These are phyloP conservation scores for Umbelopsis vinacea DNA, from an alignment of 192 early-diverging fungal genomes.

Conservation along the genomic window DNA sequence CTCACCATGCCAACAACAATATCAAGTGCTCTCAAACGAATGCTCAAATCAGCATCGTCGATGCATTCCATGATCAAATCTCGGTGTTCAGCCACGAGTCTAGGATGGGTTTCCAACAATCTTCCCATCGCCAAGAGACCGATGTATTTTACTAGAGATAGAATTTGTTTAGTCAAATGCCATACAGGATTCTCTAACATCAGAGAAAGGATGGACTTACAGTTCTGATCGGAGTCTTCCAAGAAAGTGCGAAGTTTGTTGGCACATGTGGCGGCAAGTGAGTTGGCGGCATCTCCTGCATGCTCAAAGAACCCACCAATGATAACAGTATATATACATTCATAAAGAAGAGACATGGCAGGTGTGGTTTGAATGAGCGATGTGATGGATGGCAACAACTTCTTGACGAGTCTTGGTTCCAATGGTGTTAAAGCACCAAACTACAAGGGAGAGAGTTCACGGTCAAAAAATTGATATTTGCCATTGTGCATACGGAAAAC, in stretches of 20 bases:
- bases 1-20: constrained; percentile 82
- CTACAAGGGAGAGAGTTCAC: constrained; percentile 37
- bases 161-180: neutral
- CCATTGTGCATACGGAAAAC: neutral
- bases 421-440: constrained; percentile 91
- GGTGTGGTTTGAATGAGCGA: constrained; percentile 84
- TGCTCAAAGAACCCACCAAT: constrained; percentile 85
- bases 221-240: constrained; percentile 89
- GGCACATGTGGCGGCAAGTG: constrained; percentile 83
- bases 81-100: constrained; percentile 79
- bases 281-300: constrained; percentile 50
- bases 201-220: constrained; percentile 47
- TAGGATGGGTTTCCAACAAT: constrained; percentile 83
- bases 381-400: constrained; percentile 83
- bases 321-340: constrained; percentile 94
- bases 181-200: neutral
- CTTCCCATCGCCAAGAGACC: constrained; percentile 86
- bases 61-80: constrained; percentile 87
- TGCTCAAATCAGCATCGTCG: constrained; percentile 91
- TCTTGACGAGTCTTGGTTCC: constrained; percentile 92
- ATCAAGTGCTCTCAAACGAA: constrained; percentile 88
- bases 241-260: constrained; percentile 82
- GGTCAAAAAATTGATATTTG: too few species aligned
- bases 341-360: constrained; percentile 98
- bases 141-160: constrained; percentile 80